Evolutionary conservation across 768 basidiomycete genomes (phyloP), one percentile per base, ranked within the genome.

Genomic region (Phaeotremella skinneri): DNA sequence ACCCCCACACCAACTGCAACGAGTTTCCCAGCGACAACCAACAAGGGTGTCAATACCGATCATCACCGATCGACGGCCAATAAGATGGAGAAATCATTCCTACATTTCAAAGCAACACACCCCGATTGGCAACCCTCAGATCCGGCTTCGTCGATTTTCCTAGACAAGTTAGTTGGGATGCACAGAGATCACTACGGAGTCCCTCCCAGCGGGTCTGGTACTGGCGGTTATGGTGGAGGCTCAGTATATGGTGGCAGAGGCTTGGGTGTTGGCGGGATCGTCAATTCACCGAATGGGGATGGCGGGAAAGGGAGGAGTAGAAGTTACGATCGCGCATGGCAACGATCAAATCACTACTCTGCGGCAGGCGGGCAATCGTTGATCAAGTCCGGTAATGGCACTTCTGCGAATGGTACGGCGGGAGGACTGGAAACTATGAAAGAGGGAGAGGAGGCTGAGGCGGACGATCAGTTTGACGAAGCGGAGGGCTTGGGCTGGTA

Each of bases 121-220:
- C 94, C 94, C 11, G 90, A 91, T 59, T 99, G 94, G 94, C 88
- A 84, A 61, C 94, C 94, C 0, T 81, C 85, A 0, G 93, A 99
- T 72, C 91, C 91, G 0, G 83, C 89, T 2, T 87, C 91, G 13
- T 97, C 92, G 1, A 81, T 96, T 13, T 97, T 91, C 76, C 84
- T 98, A 53, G 88, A 83, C 63, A 84, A 89, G 49, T 85, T 98
- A 79, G 71, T 73, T 7, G 77, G 78, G 9, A 34, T 66, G 34
- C 66, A 74, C 52, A 61, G 50, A 13, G 52, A 63, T n/a, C 52
- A 16, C 17, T 29, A 31, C 2, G 23, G 32, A 39, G 29, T 39
- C 26, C 59, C 32, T 20, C 23, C 49, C 34, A 20, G 23, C 42
- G 41, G 43, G 37, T 50, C 2, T 21, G 47, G 32, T 23, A 27